Base-by-base conservation (phyloP, 805 yeast species). In the Starmerella bacillaris region DNA sequence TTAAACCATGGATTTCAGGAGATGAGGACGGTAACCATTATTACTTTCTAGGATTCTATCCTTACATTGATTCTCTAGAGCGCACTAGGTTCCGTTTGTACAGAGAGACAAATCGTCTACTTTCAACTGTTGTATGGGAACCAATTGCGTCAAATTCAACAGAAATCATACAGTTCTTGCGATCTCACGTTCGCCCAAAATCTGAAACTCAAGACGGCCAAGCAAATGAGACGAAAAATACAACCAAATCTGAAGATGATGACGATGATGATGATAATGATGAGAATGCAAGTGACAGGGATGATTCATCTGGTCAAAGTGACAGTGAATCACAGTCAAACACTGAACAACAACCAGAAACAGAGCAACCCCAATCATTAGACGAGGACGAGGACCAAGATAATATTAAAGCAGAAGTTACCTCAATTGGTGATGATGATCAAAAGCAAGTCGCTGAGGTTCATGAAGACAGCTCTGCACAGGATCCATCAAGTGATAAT, bases 41-140 rank as follows among this genome's bases (percentile, higher is more conserved):
- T 35, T 47, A 48, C 24, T 27, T 43, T 18, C 47, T 44, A 31
- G 46, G 46, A 15, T 41, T 42, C 24, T 39, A 40, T 20, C 44
- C 44, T 4, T 35, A 36, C 4, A 42, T 36, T 5, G 47, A 33
- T 31, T 24, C 34, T 4, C 37, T 30, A 27, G 55, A 51, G 32
- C 54, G 50, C 19, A 51, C 59, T 6, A 48, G 50, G 26, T 55
- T 56, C 42, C 37, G 61, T 5, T 39, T 58, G 3, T 57, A 51
- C 40, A 34, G 46, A 5, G 52, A 55, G 38, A 43, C 57, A 4
- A 51, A 51, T 40, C 52, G 58, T 12, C 43, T 46, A 16, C 40
- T 53, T 27, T 34, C 47, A 11, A 37, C 42, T 5, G 58, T 54
- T 14, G 43, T 43, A 30, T 58, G 62, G 63, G 39, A 42, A 22